Conservation (phyloP, 2,329 filamentous ascomycete genomes). For the Fusarium lateritium region DNA sequence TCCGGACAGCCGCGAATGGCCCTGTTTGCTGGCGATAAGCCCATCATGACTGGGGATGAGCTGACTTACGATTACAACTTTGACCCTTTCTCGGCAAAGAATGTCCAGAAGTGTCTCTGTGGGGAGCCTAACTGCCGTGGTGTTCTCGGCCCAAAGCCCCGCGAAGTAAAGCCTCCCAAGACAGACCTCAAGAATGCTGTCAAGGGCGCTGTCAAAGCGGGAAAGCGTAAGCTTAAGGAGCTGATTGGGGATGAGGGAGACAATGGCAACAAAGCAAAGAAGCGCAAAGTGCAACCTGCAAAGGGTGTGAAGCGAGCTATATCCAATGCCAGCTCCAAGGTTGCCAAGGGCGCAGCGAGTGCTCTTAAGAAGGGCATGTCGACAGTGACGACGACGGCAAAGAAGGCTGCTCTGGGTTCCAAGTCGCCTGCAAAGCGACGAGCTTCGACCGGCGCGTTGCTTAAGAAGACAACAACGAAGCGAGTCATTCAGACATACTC, state of each 20-base stretch:
- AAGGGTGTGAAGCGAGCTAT: constrained; percentile 55
- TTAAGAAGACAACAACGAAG: constrained; percentile 51
- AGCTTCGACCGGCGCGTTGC: constrained; percentile 44
- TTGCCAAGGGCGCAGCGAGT: constrained; percentile 56
- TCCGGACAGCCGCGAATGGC: constrained; percentile 95
- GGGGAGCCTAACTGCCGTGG: constrained; percentile 75
- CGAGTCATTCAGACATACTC: constrained; percentile 52
- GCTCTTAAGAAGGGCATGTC: constrained; percentile 56
- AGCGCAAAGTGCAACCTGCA: constrained; percentile 57
- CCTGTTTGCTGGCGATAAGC: constrained; percentile 89
- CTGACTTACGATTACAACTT: constrained; percentile 93
- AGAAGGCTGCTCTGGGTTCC: constrained; percentile 46
- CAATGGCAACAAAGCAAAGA: constrained; percentile 64
- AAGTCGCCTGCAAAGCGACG: constrained; percentile 49
- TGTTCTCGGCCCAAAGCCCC: constrained; percentile 73
- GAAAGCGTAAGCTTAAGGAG: constrained; percentile 72
- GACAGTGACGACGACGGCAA: constrained; percentile 50
- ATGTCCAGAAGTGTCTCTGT: constrained; percentile 77
- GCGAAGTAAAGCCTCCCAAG: constrained; percentile 67
- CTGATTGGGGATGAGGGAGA: constrained; percentile 61
- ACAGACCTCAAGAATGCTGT: constrained; percentile 58
- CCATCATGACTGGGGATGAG: constrained; percentile 95
- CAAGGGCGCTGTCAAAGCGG: constrained; percentile 61
- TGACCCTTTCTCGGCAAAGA: constrained; percentile 78
- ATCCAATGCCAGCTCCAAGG: constrained; percentile 55